Evolutionary conservation across 371 early-diverging fungal species (phyloP), one percentile per base, ranked within the genome.

Genomic region (Gilbertella persicaria): DNA sequence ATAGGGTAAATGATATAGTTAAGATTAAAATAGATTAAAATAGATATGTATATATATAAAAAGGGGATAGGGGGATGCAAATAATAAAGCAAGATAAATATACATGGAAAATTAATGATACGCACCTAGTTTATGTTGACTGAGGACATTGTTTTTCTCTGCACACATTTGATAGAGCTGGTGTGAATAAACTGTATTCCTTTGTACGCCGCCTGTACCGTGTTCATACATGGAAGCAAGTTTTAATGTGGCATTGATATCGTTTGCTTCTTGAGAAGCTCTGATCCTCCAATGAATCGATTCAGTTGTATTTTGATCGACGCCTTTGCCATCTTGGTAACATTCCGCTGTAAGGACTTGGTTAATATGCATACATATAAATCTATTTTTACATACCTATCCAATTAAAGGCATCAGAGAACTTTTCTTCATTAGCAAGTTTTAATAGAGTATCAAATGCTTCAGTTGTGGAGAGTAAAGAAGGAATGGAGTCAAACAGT

Each of bases 391-490:
- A 8, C 28, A 52, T 69, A 73, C 73, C 74, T 24, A 70, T 62
- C 72, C 72, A 75, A 29, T 62, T 65, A 48, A 60, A 71, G 10
- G 75, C 52, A 13, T 65, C 64, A 28, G 43, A 36, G 38, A 75
- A 69, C 3, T 64, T 47, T 20, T 69, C 71, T 24, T 63, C 33
- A 0, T 39, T 49, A 4, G 69, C 75, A 23, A 75, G 58, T 3
- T 23, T 39, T 26, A 47, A 33, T 19, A 75, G 30, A 9, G 44
- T 41, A 7, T 47, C 24, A 47, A 71, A 75, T 5, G 72, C 69
- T 54, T 71, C 57, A 13, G 45, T 7, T 17, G 35, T 43, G 9
- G 56, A 35, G 20, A 54, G 17, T 35, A 54, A 40, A 17, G 47
- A 41, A 25, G 40, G 43, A 25, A 40, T 41, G 21, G 25, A 42